Conservation (phyloP, 2,329 filamentous ascomycete genomes). For the Lojkania enalia region DNA sequence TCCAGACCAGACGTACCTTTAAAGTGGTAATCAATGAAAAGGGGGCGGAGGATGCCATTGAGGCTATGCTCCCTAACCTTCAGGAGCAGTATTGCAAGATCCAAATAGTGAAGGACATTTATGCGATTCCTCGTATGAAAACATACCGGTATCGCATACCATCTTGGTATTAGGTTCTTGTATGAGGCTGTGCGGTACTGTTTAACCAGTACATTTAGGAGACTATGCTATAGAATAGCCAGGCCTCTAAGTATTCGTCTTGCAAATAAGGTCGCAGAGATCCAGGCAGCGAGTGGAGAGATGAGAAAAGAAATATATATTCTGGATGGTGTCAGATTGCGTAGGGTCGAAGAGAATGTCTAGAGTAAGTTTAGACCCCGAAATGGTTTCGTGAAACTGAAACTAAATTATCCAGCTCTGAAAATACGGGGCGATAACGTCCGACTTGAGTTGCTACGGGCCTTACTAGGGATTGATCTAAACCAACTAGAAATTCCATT, state of each 20-base stretch:
- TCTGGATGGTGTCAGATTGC: conserved; percentile 9
- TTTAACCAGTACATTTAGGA: conserved; percentile 4
- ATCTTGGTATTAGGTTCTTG: conserved; percentile 12
- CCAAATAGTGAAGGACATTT: conserved; percentile 9
- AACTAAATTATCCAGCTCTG: conserved; percentile 4
- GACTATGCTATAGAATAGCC: conserved; percentile 4
- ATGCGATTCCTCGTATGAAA: conserved; percentile 11
- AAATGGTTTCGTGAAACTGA: background rate
- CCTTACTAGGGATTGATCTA: background rate
- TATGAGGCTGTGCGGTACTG: conserved; percentile 12
- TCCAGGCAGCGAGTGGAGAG: conserved; percentile 10
- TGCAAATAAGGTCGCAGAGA: conserved; percentile 10
- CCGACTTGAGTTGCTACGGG: background rate
- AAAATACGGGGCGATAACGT: conserved; percentile 1
- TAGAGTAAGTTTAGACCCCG: background rate
- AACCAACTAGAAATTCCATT: background rate
- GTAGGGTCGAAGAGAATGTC: conserved; percentile 2
- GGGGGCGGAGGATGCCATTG: conserved; percentile 12
- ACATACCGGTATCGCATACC: conserved; percentile 9
- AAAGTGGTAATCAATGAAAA: conserved; percentile 13
- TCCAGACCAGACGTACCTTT: background rate
- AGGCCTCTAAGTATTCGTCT: conserved; percentile 9
- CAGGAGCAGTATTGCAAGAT: conserved; percentile 13
- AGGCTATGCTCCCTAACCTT: conserved; percentile 8
- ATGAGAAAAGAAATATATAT: conserved; percentile 11